Evolutionary conservation across 2,329 filamentous ascomycete species (phyloP).

Genomic region (Penicillium brasilianum): DNA sequence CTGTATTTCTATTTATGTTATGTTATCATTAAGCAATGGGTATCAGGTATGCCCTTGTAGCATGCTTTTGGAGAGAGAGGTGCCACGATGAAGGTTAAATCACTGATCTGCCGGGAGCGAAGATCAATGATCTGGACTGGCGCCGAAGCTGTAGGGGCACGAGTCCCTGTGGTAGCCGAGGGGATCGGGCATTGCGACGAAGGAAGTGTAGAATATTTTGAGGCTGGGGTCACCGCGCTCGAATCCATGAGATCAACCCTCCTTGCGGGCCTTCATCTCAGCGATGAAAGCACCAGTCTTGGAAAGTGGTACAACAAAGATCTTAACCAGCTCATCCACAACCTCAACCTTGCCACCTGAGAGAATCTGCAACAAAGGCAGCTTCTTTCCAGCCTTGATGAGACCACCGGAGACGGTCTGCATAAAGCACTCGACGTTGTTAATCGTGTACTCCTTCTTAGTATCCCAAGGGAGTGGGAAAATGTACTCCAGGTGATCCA

Average conservation of each 20-base stretch:
- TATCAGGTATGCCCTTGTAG: conserved; percentile 1
- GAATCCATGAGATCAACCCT: conserved; percentile 27
- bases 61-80: not conserved
- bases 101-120: not conserved
- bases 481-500: conserved; percentile 81
- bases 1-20: not conserved
- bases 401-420: conserved; percentile 80
- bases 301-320: conserved; percentile 78
- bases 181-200: not conserved
- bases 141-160: not conserved
- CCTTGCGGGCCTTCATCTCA: conserved; percentile 79
- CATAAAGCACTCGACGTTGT: conserved; percentile 82
- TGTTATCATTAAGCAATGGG: not conserved
- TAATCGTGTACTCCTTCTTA: conserved; percentile 66
- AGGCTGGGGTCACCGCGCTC: not conserved
- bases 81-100: not conserved
- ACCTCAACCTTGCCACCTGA: conserved; percentile 80
- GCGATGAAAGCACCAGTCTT: conserved; percentile 77
- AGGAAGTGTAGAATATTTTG: not conserved
- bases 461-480: conserved; percentile 88
- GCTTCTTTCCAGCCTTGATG: conserved; percentile 87
- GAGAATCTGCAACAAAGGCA: conserved; percentile 75
- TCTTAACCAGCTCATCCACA: conserved; percentile 79
- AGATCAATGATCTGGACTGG: not conserved
- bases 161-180: not conserved